Conservation (phyloP, 2,329 filamentous ascomycete species). For the Macroventuria anomochaeta region DNA sequence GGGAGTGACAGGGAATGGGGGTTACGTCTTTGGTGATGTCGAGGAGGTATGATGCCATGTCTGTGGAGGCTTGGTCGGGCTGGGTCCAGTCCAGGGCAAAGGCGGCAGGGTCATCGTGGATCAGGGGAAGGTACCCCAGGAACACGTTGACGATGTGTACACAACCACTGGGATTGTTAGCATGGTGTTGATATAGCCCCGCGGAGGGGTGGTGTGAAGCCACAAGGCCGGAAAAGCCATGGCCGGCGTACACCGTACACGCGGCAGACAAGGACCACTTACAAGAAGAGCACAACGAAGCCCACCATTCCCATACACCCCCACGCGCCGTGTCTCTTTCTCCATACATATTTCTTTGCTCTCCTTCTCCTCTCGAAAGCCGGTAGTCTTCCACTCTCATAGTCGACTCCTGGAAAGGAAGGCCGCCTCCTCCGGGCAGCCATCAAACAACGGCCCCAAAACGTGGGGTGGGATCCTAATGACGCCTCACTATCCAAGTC, state of each 20-base stretch:
- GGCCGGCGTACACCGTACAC: slow-evolving; percentile 4
- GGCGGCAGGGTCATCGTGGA: slow-evolving; percentile 47
- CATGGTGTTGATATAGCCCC: slow-evolving; percentile 3
- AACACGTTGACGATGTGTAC: slow-evolving; percentile 51
- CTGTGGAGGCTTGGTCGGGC: slow-evolving; percentile 44
- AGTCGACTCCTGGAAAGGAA: slow-evolving; percentile 20
- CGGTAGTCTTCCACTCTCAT: slow-evolving; percentile 20
- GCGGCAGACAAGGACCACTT: slow-evolving; percentile 27
- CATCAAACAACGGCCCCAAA: slow-evolving; percentile 43
- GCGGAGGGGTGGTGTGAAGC: neutral
- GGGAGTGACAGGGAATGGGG: slow-evolving; percentile 62
- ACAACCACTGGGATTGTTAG: slow-evolving; percentile 47
- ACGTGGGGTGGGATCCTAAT: slow-evolving; percentile 13
- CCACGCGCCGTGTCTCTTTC: slow-evolving; percentile 27
- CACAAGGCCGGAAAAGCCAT: slow-evolving; percentile 3
- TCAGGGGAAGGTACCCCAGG: slow-evolving; percentile 45
- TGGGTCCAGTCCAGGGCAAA: slow-evolving; percentile 51
- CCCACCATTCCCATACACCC: slow-evolving; percentile 28
- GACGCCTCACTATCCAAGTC: slow-evolving; percentile 23
- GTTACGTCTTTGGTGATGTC: slow-evolving; percentile 59
- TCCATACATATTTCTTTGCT: slow-evolving; percentile 23
- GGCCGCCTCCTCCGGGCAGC: slow-evolving; percentile 34
- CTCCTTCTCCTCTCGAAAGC: slow-evolving; percentile 27
- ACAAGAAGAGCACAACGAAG: slow-evolving; percentile 43
- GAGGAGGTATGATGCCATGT: slow-evolving; percentile 47